Evolutionary conservation across 306 rosid species (phyloP).

Genomic region (Morella rubra): DNA sequence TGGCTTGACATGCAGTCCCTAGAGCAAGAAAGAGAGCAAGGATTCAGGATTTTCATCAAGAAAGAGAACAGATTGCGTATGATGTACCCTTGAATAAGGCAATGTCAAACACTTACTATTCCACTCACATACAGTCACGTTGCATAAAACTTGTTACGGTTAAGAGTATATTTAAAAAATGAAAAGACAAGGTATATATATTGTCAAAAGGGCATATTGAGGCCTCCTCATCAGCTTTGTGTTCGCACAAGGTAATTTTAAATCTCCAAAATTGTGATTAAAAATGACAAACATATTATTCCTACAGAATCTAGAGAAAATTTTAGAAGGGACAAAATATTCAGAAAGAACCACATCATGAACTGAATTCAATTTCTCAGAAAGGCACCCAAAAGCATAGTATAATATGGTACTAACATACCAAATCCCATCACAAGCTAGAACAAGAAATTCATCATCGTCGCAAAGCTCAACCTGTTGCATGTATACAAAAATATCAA

Average conservation of each 20-base stretch:
- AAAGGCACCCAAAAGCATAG: neutral
- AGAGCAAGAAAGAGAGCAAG: neutral
- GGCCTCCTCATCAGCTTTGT: neutral
- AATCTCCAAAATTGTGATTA: neutral
- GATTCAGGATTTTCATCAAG: slow-evolving; percentile 1
- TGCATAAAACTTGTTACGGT: no score
- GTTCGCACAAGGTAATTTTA: neutral
- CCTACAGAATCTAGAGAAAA: neutral
- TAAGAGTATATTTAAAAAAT: no score
- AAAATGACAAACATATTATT: neutral
- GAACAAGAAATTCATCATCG: slow-evolving; percentile 88
- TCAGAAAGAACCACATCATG: neutral
- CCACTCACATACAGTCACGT: no score
- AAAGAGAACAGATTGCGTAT: neutral
- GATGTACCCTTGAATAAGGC: neutral
- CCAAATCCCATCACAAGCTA: slow-evolving; percentile 99
- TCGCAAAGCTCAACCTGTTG: slow-evolving; percentile 74
- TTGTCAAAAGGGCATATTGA: neutral
- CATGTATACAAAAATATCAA: slow-evolving; percentile 22
- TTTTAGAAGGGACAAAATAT: neutral
- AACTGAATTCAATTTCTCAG: neutral
- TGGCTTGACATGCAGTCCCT: slow-evolving; percentile 99
- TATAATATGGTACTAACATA: slow-evolving; percentile 33
- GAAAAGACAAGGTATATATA: no score
- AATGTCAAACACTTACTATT: neutral